Conservation (phyloP, 176 grass and related monocot species). For the Luzula sylvatica region DNA sequence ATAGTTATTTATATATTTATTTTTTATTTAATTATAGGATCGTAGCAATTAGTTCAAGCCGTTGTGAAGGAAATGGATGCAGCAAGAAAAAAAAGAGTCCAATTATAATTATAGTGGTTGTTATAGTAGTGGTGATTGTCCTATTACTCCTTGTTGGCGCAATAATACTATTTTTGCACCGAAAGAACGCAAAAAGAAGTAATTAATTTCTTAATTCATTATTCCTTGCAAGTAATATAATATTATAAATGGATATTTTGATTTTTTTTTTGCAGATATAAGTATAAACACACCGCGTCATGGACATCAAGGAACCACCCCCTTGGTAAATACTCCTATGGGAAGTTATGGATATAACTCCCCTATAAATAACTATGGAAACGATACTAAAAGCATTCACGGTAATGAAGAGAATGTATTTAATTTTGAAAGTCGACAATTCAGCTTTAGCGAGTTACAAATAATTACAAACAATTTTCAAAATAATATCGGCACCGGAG, state of each 20-base stretch:
- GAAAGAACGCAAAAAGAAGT: background rate
- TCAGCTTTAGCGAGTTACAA: constrained; percentile 31
- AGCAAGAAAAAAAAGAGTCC: background rate
- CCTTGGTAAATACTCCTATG: too few relatives aligned
- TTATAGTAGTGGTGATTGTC: background rate
- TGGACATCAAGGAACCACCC: background rate
- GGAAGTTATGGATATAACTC: too few relatives aligned
- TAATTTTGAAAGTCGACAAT: constrained; percentile 26
- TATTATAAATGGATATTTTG: background rate
- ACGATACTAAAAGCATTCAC: background rate
- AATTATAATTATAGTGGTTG: background rate
- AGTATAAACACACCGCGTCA: background rate
- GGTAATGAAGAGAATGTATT: background rate
- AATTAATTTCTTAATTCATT: background rate
- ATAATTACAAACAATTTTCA: constrained; percentile 28
- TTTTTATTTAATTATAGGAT: background rate
- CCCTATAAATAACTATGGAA: background rate
- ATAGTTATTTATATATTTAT: background rate
- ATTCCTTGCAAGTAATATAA: background rate
- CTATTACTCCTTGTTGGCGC: background rate
- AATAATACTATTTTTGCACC: background rate
- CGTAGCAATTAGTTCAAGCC: background rate
- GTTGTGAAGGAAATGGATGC: background rate
- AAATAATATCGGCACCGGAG: too few relatives aligned
- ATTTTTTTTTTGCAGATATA: background rate